A percentile compares a stretch with the other conserved stretches of the same genome.
These are phyloP conservation scores for Candida awuae DNA, from an alignment of 805 yeast genomes.

Conservation along the genomic window DNA sequence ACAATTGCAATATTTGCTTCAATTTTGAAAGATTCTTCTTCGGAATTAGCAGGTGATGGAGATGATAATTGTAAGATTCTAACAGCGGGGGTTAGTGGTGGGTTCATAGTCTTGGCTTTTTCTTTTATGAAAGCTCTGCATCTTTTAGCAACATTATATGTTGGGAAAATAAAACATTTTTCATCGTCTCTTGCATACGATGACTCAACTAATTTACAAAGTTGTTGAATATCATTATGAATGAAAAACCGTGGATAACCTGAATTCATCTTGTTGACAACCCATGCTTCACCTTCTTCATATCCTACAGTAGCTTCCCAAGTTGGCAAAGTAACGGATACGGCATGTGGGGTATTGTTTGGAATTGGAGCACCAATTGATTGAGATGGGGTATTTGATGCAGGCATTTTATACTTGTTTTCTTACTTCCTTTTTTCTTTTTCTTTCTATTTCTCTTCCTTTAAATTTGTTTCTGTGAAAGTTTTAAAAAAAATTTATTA, in stretches of 20 bases:
- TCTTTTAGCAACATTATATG: slow-evolving; percentile 70
- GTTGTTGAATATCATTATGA: slow-evolving; percentile 52
- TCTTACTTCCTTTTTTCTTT: no score
- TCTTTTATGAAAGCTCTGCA: slow-evolving; percentile 71
- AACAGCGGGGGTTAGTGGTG: slow-evolving; percentile 31
- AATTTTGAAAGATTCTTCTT: slow-evolving; percentile 50
- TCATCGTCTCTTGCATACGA: slow-evolving; percentile 81
- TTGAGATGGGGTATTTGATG: slow-evolving; percentile 25
- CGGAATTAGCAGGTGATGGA: slow-evolving; percentile 51
- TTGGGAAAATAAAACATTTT: slow-evolving; percentile 65
- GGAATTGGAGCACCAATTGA: slow-evolving; percentile 82
- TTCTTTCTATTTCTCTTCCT: not conserved
- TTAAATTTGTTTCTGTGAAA: no score
- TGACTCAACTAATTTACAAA: slow-evolving; percentile 45
- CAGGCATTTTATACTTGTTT: slow-evolving; percentile 5
- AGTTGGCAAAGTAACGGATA: slow-evolving; percentile 88
- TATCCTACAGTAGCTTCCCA: slow-evolving; percentile 93
- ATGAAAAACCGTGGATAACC: slow-evolving; percentile 88
- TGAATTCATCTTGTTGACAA: slow-evolving; percentile 63
- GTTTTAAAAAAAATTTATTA: no score
- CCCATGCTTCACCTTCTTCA: slow-evolving; percentile 83
- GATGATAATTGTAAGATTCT: slow-evolving; percentile 70
- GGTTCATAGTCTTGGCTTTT: slow-evolving; percentile 29
- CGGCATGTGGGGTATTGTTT: slow-evolving; percentile 84
- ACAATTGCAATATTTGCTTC: slow-evolving; percentile 71